Evolutionary conservation across 2,329 filamentous ascomycete species (phyloP).

Genomic region (Ophiostoma australiae): DNA sequence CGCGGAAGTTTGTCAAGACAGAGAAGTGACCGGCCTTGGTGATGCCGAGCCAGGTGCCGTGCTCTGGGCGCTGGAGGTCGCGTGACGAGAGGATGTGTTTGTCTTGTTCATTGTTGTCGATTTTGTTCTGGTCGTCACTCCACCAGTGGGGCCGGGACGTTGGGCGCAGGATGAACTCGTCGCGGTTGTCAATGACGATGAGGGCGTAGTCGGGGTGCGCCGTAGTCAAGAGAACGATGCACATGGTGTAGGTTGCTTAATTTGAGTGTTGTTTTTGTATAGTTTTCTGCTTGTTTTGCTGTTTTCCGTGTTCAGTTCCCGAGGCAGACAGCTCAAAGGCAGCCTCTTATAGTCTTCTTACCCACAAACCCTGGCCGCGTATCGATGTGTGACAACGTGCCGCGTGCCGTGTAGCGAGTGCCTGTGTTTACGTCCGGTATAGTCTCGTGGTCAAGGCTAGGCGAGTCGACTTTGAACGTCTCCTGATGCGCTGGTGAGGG

Average conservation of each 20-base stretch:
- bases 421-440: constrained; percentile 12
- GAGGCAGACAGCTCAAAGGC: background rate
- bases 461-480: constrained; percentile 10
- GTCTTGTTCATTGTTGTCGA: constrained; percentile 6
- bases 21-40: constrained; percentile 56
- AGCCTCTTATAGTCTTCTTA: background rate
- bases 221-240: constrained; percentile 71
- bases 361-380: background rate
- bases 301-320: background rate
- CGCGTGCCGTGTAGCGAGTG: background rate
- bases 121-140: constrained; percentile 37
- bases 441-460: constrained; percentile 14
- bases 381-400: background rate
- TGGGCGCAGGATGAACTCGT: constrained; percentile 64
- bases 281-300: background rate
- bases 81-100: constrained; percentile 52
- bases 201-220: constrained; percentile 70
- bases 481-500: constrained; percentile 5
- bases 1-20: constrained; percentile 63
- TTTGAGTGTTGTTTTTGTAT: background rate
- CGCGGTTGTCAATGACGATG: constrained; percentile 72
- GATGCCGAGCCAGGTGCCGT: constrained; percentile 63
- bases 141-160: constrained; percentile 63
- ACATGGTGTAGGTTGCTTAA: constrained; percentile 50
- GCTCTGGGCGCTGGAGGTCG: constrained; percentile 57